phyloP scores from a whole-genome alignment of 352 stramenopile species.

The Pythium guiyangense region DNA sequence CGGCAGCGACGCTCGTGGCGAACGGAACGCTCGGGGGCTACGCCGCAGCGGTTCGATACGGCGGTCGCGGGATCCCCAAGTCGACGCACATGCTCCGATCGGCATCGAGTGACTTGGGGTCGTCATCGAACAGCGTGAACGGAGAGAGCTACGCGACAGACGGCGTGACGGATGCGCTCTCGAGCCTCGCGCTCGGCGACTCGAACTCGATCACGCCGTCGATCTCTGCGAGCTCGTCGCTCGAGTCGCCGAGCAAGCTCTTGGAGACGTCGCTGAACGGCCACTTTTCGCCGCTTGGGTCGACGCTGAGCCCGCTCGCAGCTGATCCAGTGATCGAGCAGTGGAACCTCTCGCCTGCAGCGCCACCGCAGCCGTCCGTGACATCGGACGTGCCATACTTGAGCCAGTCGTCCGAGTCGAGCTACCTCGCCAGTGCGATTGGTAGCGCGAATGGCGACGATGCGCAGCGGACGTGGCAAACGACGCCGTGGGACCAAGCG shows the following conservation, averaged over 20 bases:
- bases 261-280: constrained; percentile 28
- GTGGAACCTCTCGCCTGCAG: constrained; percentile 68
- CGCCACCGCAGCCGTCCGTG: constrained; percentile 28
- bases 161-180: constrained; percentile 63
- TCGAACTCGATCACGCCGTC: constrained; percentile 31
- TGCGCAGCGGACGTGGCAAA: constrained; percentile 46
- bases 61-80: constrained; percentile 35
- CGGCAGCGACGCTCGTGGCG: constrained; percentile 29
- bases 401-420: constrained; percentile 36
- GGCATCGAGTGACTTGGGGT: constrained; percentile 18
- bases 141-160: constrained; percentile 30
- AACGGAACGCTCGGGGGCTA: constrained; percentile 70
- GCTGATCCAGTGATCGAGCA: constrained; percentile 74
- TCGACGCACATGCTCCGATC: constrained; percentile 9
- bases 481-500: constrained; percentile 47
- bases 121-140: constrained; percentile 25
- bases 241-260: constrained; percentile 49
- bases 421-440: constrained; percentile 39
- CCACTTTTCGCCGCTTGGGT: constrained; percentile 49
- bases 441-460: constrained; percentile 22
- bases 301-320: constrained; percentile 39
- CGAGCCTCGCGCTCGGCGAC: constrained; percentile 61
- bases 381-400: constrained; percentile 35
- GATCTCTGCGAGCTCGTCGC: constrained; percentile 46
- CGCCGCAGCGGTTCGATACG: constrained; percentile 76